phyloP scores from a whole-genome alignment of 805 yeast species.

The Kluyveromyces wickerhamii region DNA sequence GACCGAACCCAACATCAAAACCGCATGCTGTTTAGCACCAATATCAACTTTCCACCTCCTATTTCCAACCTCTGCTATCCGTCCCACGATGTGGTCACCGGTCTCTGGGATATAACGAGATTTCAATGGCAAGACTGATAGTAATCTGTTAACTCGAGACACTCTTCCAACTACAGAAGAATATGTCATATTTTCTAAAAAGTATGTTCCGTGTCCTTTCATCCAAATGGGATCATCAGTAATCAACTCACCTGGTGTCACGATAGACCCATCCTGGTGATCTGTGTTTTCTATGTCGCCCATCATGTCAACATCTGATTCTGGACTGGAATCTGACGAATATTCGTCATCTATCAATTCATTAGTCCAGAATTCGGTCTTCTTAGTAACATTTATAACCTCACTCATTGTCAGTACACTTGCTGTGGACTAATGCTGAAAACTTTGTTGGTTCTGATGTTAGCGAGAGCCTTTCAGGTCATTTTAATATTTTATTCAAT shows the following conservation, averaged over 20 bases:
- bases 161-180: slow-evolving; percentile 92
- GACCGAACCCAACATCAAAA: slow-evolving; percentile 87
- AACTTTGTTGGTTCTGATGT: too few relatives aligned
- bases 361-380: slow-evolving; percentile 19
- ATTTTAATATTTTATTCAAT: too few relatives aligned
- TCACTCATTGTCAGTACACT: slow-evolving; percentile 11
- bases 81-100: slow-evolving; percentile 92
- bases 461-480: too few relatives aligned
- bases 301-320: slow-evolving; percentile 26
- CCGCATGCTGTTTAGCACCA: slow-evolving; percentile 91
- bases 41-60: slow-evolving; percentile 96
- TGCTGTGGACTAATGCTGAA: too few relatives aligned
- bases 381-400: slow-evolving; percentile 23
- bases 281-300: slow-evolving; percentile 27
- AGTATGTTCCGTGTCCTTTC: slow-evolving; percentile 97
- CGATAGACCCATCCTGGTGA: slow-evolving; percentile 37
- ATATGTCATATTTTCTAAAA: slow-evolving; percentile 63
- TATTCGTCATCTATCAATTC: slow-evolving; percentile 8
- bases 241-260: slow-evolving; percentile 94
- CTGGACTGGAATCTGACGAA: slow-evolving; percentile 28
- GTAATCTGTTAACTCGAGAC: slow-evolving; percentile 73
- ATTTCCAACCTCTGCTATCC: slow-evolving; percentile 89
- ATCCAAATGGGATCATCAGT: slow-evolving; percentile 96
- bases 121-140: slow-evolving; percentile 77
- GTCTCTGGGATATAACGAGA: slow-evolving; percentile 91